phyloP scores from a whole-genome alignment of 768 basidiomycete species.

The Tricholomella constricta region DNA sequence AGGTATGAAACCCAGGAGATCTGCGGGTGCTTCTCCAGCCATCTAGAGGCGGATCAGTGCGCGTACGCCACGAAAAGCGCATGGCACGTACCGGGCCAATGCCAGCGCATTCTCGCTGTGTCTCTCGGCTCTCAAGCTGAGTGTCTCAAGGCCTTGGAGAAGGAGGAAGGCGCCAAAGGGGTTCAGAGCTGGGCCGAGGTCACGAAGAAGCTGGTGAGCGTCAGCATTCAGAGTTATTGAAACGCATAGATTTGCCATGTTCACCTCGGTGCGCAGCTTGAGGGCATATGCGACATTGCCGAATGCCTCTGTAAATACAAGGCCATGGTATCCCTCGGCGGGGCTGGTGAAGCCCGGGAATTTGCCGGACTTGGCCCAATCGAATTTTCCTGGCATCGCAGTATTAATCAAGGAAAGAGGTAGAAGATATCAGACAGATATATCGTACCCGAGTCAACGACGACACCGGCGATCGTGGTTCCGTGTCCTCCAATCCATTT shows the following conservation, averaged over 20 bases:
- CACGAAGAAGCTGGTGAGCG: constrained; percentile 51
- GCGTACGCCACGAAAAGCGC: background rate
- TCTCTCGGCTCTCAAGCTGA: constrained; percentile 68
- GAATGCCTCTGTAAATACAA: constrained; percentile 66
- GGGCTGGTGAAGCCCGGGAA: constrained; percentile 79
- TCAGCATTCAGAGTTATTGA: background rate
- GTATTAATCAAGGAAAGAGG: too few relatives aligned
- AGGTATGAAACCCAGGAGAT: constrained; percentile 81
- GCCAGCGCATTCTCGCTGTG: constrained; percentile 74
- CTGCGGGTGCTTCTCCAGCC: constrained; percentile 63
- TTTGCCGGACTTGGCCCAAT: constrained; percentile 67
- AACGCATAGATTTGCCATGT: background rate
- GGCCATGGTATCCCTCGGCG: constrained; percentile 77
- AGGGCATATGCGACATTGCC: constrained; percentile 63
- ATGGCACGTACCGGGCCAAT: constrained; percentile 50
- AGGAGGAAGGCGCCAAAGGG: constrained; percentile 77
- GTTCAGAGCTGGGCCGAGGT: constrained; percentile 66
- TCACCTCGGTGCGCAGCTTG: constrained; percentile 55
- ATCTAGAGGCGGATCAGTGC: constrained; percentile 28
- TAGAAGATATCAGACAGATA: too few relatives aligned
- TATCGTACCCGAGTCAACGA: constrained; percentile 69
- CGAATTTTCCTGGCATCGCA: constrained; percentile 56
- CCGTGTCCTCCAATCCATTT: constrained; percentile 89
- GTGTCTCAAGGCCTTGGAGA: constrained; percentile 79
- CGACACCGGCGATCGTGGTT: constrained; percentile 75